phyloP scores from a whole-genome alignment of 108 stramenopile species.

The Stephanodiscus triporus region DNA sequence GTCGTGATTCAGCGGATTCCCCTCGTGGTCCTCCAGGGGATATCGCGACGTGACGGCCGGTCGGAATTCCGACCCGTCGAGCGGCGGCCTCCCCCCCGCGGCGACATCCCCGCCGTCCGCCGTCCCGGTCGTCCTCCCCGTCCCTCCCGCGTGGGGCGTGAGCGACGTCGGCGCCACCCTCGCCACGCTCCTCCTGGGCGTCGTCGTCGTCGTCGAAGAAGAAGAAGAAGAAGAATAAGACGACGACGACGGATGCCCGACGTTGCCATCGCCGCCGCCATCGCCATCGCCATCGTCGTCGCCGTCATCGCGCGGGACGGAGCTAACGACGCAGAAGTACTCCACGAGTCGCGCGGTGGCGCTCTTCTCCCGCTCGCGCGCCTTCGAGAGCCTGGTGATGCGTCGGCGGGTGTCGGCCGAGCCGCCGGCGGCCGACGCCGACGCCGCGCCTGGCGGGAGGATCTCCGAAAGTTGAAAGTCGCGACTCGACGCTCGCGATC shows the following conservation, averaged over 20 bases:
- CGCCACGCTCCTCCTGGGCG: neutral
- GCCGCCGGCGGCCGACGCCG: slow-evolving; percentile 3
- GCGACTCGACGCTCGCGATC: slow-evolving; percentile 6
- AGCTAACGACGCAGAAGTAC: slow-evolving; percentile 81
- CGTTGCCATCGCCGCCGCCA: neutral
- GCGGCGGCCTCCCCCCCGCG: neutral
- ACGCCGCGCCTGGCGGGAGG: neutral
- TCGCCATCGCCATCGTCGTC: neutral
- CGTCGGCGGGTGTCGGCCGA: slow-evolving; percentile 33
- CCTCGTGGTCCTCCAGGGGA: slow-evolving; percentile 69
- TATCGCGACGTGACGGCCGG: slow-evolving; percentile 76
- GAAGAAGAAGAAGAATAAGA: neutral
- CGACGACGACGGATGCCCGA: neutral
- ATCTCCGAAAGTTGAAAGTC: too few relatives aligned
- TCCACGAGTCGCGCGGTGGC: slow-evolving; percentile 64
- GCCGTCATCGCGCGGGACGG: neutral
- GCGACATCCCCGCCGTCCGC: neutral
- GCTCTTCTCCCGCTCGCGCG: slow-evolving; percentile 26
- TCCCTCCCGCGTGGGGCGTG: neutral
- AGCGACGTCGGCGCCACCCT: slow-evolving; percentile 1
- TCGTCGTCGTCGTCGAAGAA: neutral
- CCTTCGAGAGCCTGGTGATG: slow-evolving; percentile 35
- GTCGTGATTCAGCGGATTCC: slow-evolving; percentile 74
- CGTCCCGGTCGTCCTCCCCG: neutral
- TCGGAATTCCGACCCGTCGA: slow-evolving; percentile 57